phyloP scores from a whole-genome alignment of 257 asterid genomes.

The Capsicum chinense region DNA sequence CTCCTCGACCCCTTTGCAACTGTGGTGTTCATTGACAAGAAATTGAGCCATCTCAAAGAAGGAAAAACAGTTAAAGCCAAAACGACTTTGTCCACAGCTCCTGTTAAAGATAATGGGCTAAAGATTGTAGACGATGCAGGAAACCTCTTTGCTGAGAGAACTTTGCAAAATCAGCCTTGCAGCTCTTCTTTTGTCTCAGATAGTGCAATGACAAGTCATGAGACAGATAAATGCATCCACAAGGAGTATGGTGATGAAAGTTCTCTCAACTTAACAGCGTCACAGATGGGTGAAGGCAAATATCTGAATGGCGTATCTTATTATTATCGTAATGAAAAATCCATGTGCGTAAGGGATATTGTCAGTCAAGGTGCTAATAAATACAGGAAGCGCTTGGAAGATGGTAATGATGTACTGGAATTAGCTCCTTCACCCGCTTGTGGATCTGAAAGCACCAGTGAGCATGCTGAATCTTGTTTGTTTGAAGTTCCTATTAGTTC shows the following conservation, averaged over 20 bases:
- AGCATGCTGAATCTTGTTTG: slow-evolving; percentile 47
- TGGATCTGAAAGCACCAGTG: slow-evolving; percentile 50
- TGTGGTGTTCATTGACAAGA: slow-evolving; percentile 84
- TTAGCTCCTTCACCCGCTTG: slow-evolving; percentile 44
- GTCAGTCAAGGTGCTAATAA: slow-evolving; percentile 49
- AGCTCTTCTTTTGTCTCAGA: slow-evolving; percentile 29
- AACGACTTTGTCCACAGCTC: slow-evolving; percentile 61
- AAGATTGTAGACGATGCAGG: slow-evolving; percentile 24
- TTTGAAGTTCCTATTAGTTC: slow-evolving; percentile 72
- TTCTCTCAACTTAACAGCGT: slow-evolving; percentile 28
- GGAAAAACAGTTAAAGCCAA: slow-evolving; percentile 73
- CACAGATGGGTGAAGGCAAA: slow-evolving; percentile 29
- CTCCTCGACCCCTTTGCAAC: slow-evolving; percentile 94
- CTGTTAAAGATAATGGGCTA: slow-evolving; percentile 37
- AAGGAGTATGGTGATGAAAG: slow-evolving; percentile 31
- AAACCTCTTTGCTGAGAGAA: slow-evolving; percentile 29
- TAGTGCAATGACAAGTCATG: slow-evolving; percentile 27
- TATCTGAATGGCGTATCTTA: not conserved
- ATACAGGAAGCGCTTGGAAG: slow-evolving; percentile 49
- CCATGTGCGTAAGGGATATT: slow-evolving; percentile 31
- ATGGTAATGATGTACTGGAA: slow-evolving; percentile 43
- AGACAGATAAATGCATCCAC: slow-evolving; percentile 27
- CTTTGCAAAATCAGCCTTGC: slow-evolving; percentile 26
- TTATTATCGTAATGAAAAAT: slow-evolving; percentile 31
- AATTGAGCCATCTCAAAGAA: slow-evolving; percentile 73